Percentiles rank a stretch among this genome's conserved stretches.
phyloP scores from a whole-genome alignment of 805 yeast genomes.

The Priceomyces melissophilus region DNA sequence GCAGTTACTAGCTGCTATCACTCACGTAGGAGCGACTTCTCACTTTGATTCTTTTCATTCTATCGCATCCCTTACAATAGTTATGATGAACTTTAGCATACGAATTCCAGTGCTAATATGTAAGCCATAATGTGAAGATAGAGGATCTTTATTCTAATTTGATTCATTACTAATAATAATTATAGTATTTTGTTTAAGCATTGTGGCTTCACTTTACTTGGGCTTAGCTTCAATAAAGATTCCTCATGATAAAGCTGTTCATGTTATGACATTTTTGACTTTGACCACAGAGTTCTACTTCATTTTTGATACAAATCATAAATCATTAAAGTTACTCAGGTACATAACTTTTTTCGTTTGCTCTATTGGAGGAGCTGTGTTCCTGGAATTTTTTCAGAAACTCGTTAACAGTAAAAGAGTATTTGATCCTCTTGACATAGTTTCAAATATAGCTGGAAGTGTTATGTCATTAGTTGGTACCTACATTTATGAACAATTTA shows the following conservation, averaged over 20 bases:
- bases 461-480: slow-evolving; percentile 20
- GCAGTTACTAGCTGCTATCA: too few relatives aligned
- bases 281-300: slow-evolving; percentile 50
- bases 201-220: slow-evolving; percentile 37
- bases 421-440: slow-evolving; percentile 50
- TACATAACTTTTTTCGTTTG: slow-evolving; percentile 40
- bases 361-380: slow-evolving; percentile 44
- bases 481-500: slow-evolving; percentile 8
- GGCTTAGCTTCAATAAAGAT: slow-evolving; percentile 50
- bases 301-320: slow-evolving; percentile 33
- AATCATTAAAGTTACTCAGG: slow-evolving; percentile 26
- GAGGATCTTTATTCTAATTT: background rate
- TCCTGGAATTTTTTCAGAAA: slow-evolving; percentile 52
- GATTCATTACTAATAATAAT: slow-evolving; percentile 2
- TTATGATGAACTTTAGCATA: background rate
- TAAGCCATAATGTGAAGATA: slow-evolving; percentile 9
- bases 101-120: slow-evolving; percentile 19
- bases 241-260: slow-evolving; percentile 50
- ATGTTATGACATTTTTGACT: slow-evolving; percentile 43
- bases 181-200: slow-evolving; percentile 25
- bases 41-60: too few relatives aligned
- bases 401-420: slow-evolving; percentile 42
- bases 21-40: too few relatives aligned
- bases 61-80: too few relatives aligned
- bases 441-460: slow-evolving; percentile 31